These are phyloP conservation scores for Plenodomus lindquistii DNA, from an alignment of 2,329 filamentous ascomycete species.

Conservation along the genomic window DNA sequence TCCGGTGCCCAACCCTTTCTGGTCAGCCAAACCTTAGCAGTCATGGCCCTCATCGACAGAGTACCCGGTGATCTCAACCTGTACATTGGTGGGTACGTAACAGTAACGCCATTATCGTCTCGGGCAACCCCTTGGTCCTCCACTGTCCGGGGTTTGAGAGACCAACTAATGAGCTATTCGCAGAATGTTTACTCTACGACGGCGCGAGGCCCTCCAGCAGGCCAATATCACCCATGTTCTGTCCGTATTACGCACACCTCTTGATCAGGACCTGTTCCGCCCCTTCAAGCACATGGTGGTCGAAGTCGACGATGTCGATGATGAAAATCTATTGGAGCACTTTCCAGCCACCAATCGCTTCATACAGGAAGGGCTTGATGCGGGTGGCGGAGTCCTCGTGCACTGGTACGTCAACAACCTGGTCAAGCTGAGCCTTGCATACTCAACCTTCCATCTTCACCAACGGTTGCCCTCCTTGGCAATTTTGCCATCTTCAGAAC, in stretches of 20 bases:
- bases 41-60: constrained; percentile 65
- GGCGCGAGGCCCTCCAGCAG: constrained; percentile 69
- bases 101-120: constrained; percentile 34
- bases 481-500: constrained; percentile 39
- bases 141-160: constrained; percentile 8
- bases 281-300: constrained; percentile 75
- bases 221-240: constrained; percentile 86
- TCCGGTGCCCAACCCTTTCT: constrained; percentile 21
- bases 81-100: constrained; percentile 76
- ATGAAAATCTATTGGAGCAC: constrained; percentile 82
- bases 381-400: constrained; percentile 65
- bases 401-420: constrained; percentile 65
- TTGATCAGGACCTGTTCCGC: constrained; percentile 60
- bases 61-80: constrained; percentile 72
- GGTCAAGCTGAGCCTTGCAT: constrained; percentile 41
- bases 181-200: constrained; percentile 79
- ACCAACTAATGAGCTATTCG: constrained; percentile 29
- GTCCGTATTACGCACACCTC: constrained; percentile 72
- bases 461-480: constrained; percentile 34
- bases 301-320: constrained; percentile 87
- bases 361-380: constrained; percentile 74
- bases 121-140: constrained; percentile 17
- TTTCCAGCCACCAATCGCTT: constrained; percentile 79
- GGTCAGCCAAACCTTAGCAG: constrained; percentile 10
- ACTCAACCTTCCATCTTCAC: constrained; percentile 34